A percentile compares a stretch with the other conserved stretches of the same genome.
phyloP scores from a whole-genome alignment of 2,329 filamentous ascomycete genomes.

The Neonectria coccinea region DNA sequence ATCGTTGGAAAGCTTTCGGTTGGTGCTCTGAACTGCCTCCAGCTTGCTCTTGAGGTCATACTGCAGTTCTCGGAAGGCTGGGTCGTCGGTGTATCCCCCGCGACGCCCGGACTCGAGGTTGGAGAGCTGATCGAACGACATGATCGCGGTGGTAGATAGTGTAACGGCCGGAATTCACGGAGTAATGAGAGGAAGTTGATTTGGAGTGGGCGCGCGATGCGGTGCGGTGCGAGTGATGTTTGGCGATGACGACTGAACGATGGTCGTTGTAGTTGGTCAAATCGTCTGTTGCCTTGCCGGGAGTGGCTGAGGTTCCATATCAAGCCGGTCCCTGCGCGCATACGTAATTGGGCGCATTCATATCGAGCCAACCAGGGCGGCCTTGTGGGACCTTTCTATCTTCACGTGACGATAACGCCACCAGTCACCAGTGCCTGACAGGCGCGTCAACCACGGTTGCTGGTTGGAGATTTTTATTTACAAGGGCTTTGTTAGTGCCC shows the following conservation, averaged over 20 bases:
- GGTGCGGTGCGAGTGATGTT: conserved; percentile 11
- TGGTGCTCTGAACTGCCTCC: conserved; percentile 89
- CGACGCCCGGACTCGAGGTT: conserved; percentile 82
- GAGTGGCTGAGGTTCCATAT: conserved; percentile 39
- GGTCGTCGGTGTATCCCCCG: conserved; percentile 90
- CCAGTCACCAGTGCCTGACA: conserved; percentile 23
- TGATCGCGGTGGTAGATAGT: conserved; percentile 51
- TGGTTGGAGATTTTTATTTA: conserved; percentile 53
- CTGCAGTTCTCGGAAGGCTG: conserved; percentile 87
- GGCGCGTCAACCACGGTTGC: conserved; percentile 45
- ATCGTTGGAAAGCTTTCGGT: conserved; percentile 85
- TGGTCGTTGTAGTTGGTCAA: conserved; percentile 27
- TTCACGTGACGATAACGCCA: conserved; percentile 47
- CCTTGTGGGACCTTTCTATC: conserved; percentile 40
- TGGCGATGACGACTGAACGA: conserved; percentile 18
- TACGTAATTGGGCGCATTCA: conserved; percentile 46
- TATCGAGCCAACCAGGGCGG: conserved; percentile 34
- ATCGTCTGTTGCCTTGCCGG: conserved; percentile 44
- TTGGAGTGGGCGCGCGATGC: conserved; percentile 20
- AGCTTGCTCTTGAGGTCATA: conserved; percentile 87
- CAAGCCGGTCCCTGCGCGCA: conserved; percentile 35
- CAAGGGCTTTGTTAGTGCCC: conserved; percentile 37
- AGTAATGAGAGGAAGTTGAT: conserved; percentile 11
- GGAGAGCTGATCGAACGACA: conserved; percentile 93
- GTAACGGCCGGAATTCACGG: conserved; percentile 6